Conservation (phyloP, 2,329 filamentous ascomycete genomes). For the Didymellaceae sp. region DNA sequence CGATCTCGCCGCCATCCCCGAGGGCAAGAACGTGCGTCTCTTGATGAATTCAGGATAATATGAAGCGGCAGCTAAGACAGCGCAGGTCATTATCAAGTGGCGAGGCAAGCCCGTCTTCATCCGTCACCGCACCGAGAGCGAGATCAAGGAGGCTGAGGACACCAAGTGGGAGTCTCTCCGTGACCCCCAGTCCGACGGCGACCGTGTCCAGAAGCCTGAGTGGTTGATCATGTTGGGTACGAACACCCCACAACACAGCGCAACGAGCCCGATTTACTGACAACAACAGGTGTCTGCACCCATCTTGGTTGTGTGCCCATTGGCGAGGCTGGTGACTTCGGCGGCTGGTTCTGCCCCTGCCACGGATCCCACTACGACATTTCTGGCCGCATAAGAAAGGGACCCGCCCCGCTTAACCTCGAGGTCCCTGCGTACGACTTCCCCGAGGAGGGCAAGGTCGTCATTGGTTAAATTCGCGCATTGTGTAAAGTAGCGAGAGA, state of each 20-base stretch:
- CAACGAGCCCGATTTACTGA: constrained; percentile 29
- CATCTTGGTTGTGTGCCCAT: constrained; percentile 99
- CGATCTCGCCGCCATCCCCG: constrained; percentile 87
- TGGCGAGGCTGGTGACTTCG: constrained; percentile 96
- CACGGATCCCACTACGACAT: constrained; percentile 99
- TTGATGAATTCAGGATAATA: background rate
- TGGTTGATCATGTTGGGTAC: constrained; percentile 98
- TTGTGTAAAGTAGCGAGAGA: constrained; percentile 33
- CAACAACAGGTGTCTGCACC: constrained; percentile 84
- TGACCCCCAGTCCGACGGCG: constrained; percentile 88
- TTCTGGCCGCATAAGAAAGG: constrained; percentile 96
- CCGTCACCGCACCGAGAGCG: constrained; percentile 90
- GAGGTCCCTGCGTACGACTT: constrained; percentile 94
- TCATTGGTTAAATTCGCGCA: constrained; percentile 77
- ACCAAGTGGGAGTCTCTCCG: constrained; percentile 82
- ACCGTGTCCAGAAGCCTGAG: constrained; percentile 97
- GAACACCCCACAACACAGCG: background rate
- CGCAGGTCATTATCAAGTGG: constrained; percentile 98
- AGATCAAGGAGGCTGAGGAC: constrained; percentile 94
- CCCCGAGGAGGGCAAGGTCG: constrained; percentile 82
- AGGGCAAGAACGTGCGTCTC: constrained; percentile 94
- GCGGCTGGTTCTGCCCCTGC: constrained; percentile 99
- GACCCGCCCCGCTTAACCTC: constrained; percentile 95
- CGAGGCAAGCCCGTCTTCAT: constrained; percentile 99
- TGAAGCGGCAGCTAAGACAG: constrained; percentile 23